phyloP scores from a whole-genome alignment of 2,329 filamentous ascomycete genomes.

The Bipolaris oryzae region DNA sequence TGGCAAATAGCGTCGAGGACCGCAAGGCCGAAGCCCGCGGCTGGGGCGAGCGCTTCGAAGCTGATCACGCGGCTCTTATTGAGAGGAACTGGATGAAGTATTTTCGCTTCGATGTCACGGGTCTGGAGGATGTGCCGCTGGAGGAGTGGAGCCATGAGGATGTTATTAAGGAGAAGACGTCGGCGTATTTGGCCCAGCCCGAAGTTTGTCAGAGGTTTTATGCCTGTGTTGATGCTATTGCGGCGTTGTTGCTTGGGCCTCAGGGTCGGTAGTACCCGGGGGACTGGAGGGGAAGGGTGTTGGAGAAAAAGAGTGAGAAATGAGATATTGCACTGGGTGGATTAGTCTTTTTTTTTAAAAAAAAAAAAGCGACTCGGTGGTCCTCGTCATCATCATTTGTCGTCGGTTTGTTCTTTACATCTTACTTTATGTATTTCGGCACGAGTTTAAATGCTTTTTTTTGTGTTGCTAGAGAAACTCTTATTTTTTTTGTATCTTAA shows the following conservation, averaged over 20 bases:
- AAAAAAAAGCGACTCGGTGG: too few species aligned
- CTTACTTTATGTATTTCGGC: too few species aligned
- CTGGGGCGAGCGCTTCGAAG: slow-evolving; percentile 33
- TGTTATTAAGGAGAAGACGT: slow-evolving; percentile 36
- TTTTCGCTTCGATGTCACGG: slow-evolving; percentile 40
- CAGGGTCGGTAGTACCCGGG: slow-evolving; percentile 6
- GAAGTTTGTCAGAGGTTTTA: slow-evolving; percentile 36
- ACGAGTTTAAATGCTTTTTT: too few species aligned
- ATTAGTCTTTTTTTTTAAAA: too few species aligned
- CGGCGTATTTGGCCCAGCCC: slow-evolving; percentile 31
- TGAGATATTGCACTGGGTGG: too few species aligned
- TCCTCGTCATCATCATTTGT: too few species aligned
- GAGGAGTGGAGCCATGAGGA: slow-evolving; percentile 41
- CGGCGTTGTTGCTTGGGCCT: slow-evolving; percentile 24
- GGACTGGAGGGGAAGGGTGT: neutral
- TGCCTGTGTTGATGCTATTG: slow-evolving; percentile 38
- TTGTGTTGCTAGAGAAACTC: too few species aligned
- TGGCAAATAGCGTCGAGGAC: slow-evolving; percentile 36
- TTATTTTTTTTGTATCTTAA: too few species aligned
- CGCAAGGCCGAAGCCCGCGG: slow-evolving; percentile 24
- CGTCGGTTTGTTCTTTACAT: too few species aligned
- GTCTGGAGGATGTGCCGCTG: slow-evolving; percentile 34
- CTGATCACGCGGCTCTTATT: slow-evolving; percentile 32
- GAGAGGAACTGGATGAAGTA: slow-evolving; percentile 41
- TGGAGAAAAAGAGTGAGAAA: too few species aligned